phyloP scores from a whole-genome alignment of 768 basidiomycete species.

The Lactarius sanguifluus region DNA sequence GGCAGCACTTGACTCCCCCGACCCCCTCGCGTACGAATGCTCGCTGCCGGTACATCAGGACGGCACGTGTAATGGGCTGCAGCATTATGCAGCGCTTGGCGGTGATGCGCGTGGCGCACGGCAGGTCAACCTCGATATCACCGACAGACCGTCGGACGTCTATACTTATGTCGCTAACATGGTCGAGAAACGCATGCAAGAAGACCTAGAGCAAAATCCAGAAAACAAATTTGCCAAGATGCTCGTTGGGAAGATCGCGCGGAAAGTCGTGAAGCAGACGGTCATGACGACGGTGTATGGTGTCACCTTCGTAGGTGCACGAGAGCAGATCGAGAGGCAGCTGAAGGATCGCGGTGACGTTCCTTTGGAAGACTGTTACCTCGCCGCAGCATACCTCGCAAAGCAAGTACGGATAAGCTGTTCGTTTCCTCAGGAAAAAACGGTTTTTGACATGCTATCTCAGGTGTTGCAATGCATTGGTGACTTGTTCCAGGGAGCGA shows the following conservation, averaged over 20 bases:
- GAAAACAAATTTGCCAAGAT: constrained; percentile 53
- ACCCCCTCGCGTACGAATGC: constrained; percentile 57
- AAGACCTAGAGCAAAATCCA: constrained; percentile 47
- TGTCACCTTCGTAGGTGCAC: constrained; percentile 92
- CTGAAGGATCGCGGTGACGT: constrained; percentile 74
- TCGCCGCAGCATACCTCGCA: constrained; percentile 75
- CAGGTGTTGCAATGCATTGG: constrained; percentile 81
- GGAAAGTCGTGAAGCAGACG: constrained; percentile 98
- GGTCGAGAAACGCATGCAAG: constrained; percentile 67
- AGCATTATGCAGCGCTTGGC: constrained; percentile 97
- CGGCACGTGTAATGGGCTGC: constrained; percentile 96
- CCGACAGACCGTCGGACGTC: constrained; percentile 89
- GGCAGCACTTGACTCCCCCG: constrained; percentile 70
- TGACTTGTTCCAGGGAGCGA: constrained; percentile 91
- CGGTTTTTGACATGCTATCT: not conserved
- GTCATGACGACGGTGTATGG: constrained; percentile 99
- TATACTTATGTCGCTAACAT: constrained; percentile 89
- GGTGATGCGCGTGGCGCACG: constrained; percentile 85
- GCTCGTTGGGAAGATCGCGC: constrained; percentile 73
- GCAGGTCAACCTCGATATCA: constrained; percentile 88
- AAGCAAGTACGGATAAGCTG: constrained; percentile 51
- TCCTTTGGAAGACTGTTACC: constrained; percentile 70
- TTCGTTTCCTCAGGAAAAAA: not conserved
- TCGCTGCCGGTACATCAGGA: constrained; percentile 94
- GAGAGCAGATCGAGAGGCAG: constrained; percentile 92